These are phyloP conservation scores for Candida maris DNA, from an alignment of 805 yeast species.

Conservation along the genomic window DNA sequence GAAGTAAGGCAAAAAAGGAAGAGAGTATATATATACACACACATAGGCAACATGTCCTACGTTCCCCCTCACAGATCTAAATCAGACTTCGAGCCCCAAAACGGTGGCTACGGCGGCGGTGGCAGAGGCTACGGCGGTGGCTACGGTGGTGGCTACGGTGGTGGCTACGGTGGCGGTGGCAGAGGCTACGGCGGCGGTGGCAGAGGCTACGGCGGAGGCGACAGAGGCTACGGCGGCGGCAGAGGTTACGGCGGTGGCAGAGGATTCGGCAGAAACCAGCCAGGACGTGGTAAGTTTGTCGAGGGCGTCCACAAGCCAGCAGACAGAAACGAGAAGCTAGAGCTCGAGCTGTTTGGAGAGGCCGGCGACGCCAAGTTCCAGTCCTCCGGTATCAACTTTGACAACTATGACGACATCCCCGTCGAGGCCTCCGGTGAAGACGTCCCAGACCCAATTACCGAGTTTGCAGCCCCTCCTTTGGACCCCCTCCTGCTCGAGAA, in stretches of 20 bases:
- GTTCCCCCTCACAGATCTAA: conserved; percentile 50
- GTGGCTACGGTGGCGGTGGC: conserved; percentile 28
- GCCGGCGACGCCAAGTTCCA: conserved; percentile 72
- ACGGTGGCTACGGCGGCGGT: conserved; percentile 25
- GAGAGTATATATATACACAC: too few relatives aligned
- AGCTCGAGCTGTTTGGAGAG: conserved; percentile 79
- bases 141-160: conserved; percentile 29
- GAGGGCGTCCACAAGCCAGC: conserved; percentile 90
- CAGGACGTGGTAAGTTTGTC: conserved; percentile 74
- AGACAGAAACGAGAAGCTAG: conserved; percentile 62
- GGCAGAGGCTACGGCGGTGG: conserved; percentile 29
- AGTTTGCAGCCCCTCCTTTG: conserved; percentile 89
- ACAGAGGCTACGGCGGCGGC: conserved; percentile 33
- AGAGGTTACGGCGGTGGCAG: conserved; percentile 31
- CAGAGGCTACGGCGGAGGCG: conserved; percentile 33
- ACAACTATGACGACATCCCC: conserved; percentile 97
- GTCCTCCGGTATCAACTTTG: conserved; percentile 97
- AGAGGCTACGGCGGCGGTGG: conserved; percentile 31
- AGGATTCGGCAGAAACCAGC: conserved; percentile 31
- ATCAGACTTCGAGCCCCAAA: conserved; percentile 13
- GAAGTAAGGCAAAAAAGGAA: background rate
- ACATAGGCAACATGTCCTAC: conserved; percentile 35
- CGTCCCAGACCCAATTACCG: conserved; percentile 88
- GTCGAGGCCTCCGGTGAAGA: conserved; percentile 95
- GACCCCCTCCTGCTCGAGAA: conserved; percentile 83